Conservation (phyloP, 805 yeast genomes). For the Blastobotrys muscicola region DNA sequence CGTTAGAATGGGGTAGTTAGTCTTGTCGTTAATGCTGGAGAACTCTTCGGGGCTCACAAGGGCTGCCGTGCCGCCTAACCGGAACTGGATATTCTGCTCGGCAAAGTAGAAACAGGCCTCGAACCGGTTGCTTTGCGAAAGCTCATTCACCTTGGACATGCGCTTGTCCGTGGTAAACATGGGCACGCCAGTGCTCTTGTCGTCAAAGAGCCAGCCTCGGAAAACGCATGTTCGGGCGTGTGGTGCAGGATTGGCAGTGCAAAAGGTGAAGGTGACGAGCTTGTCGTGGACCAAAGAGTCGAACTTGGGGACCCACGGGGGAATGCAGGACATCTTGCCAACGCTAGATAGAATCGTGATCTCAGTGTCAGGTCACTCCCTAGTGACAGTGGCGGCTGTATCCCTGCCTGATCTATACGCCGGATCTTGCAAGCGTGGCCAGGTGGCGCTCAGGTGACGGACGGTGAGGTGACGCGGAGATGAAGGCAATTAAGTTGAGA, state of each 20-base stretch:
- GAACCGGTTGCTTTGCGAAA: slow-evolving; percentile 35
- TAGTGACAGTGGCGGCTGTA: too few species aligned
- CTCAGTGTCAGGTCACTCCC: background rate
- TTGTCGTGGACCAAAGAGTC: slow-evolving; percentile 30
- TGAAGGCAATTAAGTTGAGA: too few species aligned
- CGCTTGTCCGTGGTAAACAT: slow-evolving; percentile 66
- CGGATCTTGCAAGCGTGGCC: too few species aligned
- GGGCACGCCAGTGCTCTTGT: slow-evolving; percentile 54
- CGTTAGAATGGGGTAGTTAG: slow-evolving; percentile 16
- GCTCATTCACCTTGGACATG: slow-evolving; percentile 50
- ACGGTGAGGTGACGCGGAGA: background rate
- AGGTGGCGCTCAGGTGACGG: too few species aligned
- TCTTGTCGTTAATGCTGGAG: slow-evolving; percentile 3
- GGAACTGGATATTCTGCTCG: slow-evolving; percentile 52
- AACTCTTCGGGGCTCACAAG: slow-evolving; percentile 21
- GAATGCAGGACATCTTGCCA: slow-evolving; percentile 36
- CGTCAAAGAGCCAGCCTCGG: slow-evolving; percentile 68
- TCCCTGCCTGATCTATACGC: too few species aligned
- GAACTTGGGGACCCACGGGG: slow-evolving; percentile 72
- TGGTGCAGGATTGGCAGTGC: slow-evolving; percentile 55
- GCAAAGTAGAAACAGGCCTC: slow-evolving; percentile 74
- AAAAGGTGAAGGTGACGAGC: slow-evolving; percentile 51
- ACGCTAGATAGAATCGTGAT: too few species aligned
- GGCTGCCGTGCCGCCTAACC: slow-evolving; percentile 61
- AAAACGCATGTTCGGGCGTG: slow-evolving; percentile 59